Base-by-base conservation (phyloP, 108 stramenopile genomes). In the Cyclotella cryptica region DNA sequence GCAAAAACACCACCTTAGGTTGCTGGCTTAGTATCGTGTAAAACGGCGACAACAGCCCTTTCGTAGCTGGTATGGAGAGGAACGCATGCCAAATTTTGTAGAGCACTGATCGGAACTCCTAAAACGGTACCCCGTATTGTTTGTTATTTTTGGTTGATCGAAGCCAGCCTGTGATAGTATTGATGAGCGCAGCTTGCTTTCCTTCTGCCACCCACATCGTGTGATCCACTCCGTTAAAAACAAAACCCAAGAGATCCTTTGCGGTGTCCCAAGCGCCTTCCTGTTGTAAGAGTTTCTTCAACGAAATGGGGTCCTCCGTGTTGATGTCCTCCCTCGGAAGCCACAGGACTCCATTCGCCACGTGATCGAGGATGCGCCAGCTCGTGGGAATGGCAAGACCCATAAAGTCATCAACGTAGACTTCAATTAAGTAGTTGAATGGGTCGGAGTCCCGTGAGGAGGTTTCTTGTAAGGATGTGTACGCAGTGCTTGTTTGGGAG, bases 1-100 rank as follows among this genome's bases (percentile, higher is more conserved):
- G 15, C 19, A 19, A 19, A n/a, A n/a, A 19, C 9, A 57, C 55
- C 12, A 13, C 12, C 10, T 4, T 51, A 41, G 28, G 85, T 86
- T 71, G 78, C 77, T 26, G 77, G 77, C 44, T 66, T 77, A 0
- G 78, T 29, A n/a, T n/a, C n/a, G n/a, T n/a, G n/a, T n/a, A n/a
- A n/a, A n/a, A n/a, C n/a, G n/a, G n/a, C n/a, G n/a, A 17, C 53
- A 15, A 61, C 64, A 26, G 18, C 30, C 84, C 79, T 72, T 9
- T 29, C 0, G 12, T 14, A 13, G 45, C 45, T 46, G 14, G 49
- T n/a, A 60, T 55, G 53, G n/a, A 58, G 62, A 22, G 46, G 30
- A n/a, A 74, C 61, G 47, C 60, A 64, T 28, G 72, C 63, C 46
- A 64, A 63, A 40, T 63, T 74, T n/a, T n/a, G n/a, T n/a, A n/a